Evolutionary conservation across 2,329 filamentous ascomycete species (phyloP).

Genomic region (Fusarium sp.): DNA sequence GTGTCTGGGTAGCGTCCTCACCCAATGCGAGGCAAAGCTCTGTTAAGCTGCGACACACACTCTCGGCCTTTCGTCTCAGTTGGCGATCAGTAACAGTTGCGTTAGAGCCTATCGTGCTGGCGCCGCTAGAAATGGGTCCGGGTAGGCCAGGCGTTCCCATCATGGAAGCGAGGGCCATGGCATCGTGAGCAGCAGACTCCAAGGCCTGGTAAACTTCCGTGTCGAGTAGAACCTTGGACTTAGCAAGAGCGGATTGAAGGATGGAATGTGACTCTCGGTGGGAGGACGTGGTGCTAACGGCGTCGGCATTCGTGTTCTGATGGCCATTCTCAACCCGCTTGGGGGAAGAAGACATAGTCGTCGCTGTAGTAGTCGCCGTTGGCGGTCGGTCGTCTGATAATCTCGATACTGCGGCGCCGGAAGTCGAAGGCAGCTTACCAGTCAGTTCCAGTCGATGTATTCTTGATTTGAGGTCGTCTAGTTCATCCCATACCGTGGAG

Average conservation of each 20-base stretch:
- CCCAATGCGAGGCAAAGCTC: constrained; percentile 89
- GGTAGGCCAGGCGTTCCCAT: constrained; percentile 77
- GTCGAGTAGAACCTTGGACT: constrained; percentile 75
- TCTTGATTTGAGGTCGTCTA: constrained; percentile 93
- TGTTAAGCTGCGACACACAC: constrained; percentile 89
- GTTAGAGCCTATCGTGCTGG: constrained; percentile 66
- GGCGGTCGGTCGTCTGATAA: constrained; percentile 82
- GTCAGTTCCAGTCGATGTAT: constrained; percentile 91
- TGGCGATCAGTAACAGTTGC: constrained; percentile 78
- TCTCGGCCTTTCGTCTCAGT: constrained; percentile 88
- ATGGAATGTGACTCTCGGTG: constrained; percentile 75
- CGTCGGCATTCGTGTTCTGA: constrained; percentile 43
- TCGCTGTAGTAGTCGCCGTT: constrained; percentile 90
- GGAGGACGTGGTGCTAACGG: constrained; percentile 53
- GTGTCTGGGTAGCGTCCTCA: constrained; percentile 60
- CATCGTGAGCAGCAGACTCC: constrained; percentile 83
- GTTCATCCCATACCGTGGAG: constrained; percentile 96
- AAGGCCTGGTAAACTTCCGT: constrained; percentile 80
- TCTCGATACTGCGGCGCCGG: constrained; percentile 79
- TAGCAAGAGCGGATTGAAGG: constrained; percentile 81
- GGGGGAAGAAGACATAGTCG: constrained; percentile 89
- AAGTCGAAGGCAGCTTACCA: constrained; percentile 85
- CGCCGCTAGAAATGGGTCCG: constrained; percentile 72
- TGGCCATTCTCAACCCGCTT: constrained; percentile 62
- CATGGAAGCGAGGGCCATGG: constrained; percentile 79